phyloP scores from a whole-genome alignment of 345 rosid species.

The rapeseed (Brassica napus) region Da-Ae NC_063442.1:10572001-10572500 shows the following conservation, averaged over 20 bases:
- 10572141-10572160: background rate
- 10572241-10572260: background rate
- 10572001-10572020: no score
- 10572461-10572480: conserved; percentile 39
- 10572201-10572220: background rate
- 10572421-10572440: conserved; percentile 24
- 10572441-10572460: conserved; percentile 27
- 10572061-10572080: background rate
- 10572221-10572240: background rate
- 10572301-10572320: background rate
- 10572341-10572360: background rate
- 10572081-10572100: background rate
- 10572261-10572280: background rate
- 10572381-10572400: background rate
- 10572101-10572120: background rate
- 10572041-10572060: no score
- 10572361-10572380: background rate
- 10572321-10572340: background rate
- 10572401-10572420: background rate
- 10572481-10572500: conserved; percentile 52
- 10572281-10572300: background rate
- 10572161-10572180: no score
- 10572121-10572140: background rate
- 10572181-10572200: background rate
- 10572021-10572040: no score